Conservation (phyloP, 495 filamentous ascomycete species). For the Lepidopterella palustris region DNA sequence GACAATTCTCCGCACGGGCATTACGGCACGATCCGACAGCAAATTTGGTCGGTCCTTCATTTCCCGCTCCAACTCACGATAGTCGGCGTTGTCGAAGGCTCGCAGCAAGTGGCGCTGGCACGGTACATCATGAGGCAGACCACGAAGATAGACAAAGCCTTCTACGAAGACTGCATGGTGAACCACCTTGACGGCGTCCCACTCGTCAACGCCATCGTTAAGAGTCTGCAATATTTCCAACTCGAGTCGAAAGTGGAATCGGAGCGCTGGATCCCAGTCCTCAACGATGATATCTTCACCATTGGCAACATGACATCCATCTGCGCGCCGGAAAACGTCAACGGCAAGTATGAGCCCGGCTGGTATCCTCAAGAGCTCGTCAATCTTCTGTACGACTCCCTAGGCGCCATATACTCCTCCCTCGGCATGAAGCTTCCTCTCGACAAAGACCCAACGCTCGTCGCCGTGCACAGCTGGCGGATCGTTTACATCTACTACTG, state of each 20-base stretch:
- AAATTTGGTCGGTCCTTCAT: constrained; percentile 26
- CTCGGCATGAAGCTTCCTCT: constrained; percentile 23
- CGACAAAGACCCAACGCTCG: not conserved
- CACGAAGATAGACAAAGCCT: constrained; percentile 11
- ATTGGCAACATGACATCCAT: constrained; percentile 20
- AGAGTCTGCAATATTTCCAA: constrained; percentile 18
- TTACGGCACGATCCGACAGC: constrained; percentile 28
- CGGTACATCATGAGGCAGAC: constrained; percentile 23
- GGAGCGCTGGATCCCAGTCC: not conserved
- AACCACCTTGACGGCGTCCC: constrained; percentile 19
- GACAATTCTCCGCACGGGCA: constrained; percentile 28
- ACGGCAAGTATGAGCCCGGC: not conserved
- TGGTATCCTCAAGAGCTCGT: constrained; percentile 4
- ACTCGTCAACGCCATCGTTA: constrained; percentile 5
- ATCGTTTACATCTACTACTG: constrained; percentile 26
- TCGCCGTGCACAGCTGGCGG: constrained; percentile 16
- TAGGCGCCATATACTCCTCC: constrained; percentile 15
- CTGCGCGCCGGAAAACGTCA: constrained; percentile 12
- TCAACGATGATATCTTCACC: not conserved
- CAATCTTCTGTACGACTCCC: constrained; percentile 2
- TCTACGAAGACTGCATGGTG: constrained; percentile 9
- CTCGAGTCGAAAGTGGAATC: constrained; percentile 22
- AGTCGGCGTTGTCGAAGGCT: constrained; percentile 26
- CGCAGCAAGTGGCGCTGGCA: constrained; percentile 23
- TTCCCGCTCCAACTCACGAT: constrained; percentile 27